Percentiles rank a stretch among this genome's conserved stretches.
Conservation (phyloP, 306 rosid species). For the Canavalia gladiata region DNA sequence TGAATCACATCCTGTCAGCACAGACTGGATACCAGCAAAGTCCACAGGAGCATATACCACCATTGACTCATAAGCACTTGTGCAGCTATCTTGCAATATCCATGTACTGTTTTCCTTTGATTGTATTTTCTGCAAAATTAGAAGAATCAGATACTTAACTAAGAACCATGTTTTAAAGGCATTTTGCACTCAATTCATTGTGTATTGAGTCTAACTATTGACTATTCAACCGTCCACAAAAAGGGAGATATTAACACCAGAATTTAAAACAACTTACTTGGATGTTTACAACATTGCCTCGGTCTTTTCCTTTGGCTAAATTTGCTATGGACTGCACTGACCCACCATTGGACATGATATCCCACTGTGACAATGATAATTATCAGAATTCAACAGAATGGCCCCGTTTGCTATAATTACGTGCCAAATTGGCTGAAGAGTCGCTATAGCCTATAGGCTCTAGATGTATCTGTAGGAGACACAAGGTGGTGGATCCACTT, state of each 20-base stretch:
- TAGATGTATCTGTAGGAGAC: background rate
- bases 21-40: conserved; percentile 79
- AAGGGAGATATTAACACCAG: no score
- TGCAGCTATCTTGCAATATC: conserved; percentile 93
- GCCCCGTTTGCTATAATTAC: background rate
- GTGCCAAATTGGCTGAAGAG: background rate
- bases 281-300: conserved; percentile 90
- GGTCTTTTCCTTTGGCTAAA: conserved; percentile 93
- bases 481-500: conserved; percentile 17
- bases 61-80: conserved; percentile 84
- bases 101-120: conserved; percentile 82
- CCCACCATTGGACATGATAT: conserved; percentile 78
- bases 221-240: background rate
- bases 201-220: no score
- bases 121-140: conserved; percentile 64
- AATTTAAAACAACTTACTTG: conserved; percentile 64
- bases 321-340: conserved; percentile 78
- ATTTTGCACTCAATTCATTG: conserved; percentile 20
- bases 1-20: conserved; percentile 90
- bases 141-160: conserved; percentile 30
- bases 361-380: conserved; percentile 70
- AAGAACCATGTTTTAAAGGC: conserved; percentile 16
- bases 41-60: conserved; percentile 91
- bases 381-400: conserved; percentile 20
- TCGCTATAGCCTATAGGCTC: background rate